A percentile compares a stretch with the other conserved stretches of the same genome.
These are phyloP conservation scores for Colletotrichum spaethianum DNA, from an alignment of 2,329 filamentous ascomycete species.

Conservation along the genomic window DNA sequence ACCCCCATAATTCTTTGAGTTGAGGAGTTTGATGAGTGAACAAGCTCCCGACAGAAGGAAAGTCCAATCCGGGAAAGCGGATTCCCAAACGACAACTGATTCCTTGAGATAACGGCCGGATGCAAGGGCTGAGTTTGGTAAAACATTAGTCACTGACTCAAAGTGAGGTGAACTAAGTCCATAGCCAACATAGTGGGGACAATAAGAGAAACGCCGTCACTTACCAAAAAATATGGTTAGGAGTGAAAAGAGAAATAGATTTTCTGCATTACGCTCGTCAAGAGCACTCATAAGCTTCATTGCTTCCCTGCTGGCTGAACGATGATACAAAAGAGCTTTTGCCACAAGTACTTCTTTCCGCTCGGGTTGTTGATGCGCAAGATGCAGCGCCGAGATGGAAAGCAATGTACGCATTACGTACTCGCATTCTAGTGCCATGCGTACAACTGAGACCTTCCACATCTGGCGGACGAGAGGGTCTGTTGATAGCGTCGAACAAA, in stretches of 20 bases:
- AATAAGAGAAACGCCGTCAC: not conserved
- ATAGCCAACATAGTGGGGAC: not conserved
- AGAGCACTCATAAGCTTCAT: conserved; percentile 40
- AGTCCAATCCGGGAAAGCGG: conserved; percentile 50
- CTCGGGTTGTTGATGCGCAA: conserved; percentile 57
- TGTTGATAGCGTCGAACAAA: conserved; percentile 60
- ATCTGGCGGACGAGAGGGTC: conserved; percentile 59
- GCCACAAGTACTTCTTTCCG: conserved; percentile 54
- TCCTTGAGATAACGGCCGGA: conserved; percentile 48
- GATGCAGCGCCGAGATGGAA: conserved; percentile 64
- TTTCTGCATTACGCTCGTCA: conserved; percentile 43
- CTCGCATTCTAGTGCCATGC: conserved; percentile 60
- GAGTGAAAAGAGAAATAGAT: conserved; percentile 48
- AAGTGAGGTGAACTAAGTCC: not conserved
- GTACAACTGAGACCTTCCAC: conserved; percentile 62
- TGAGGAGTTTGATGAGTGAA: conserved; percentile 46
- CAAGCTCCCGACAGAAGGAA: conserved; percentile 48
- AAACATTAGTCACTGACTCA: not conserved
- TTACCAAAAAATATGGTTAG: conserved; percentile 52
- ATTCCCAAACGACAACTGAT: conserved; percentile 47
- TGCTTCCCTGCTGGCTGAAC: conserved; percentile 37
- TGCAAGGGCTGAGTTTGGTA: conserved; percentile 42
- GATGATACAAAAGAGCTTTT: conserved; percentile 38
- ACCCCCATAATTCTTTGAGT: conserved; percentile 36
- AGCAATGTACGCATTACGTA: conserved; percentile 66